These are phyloP conservation scores for Rutstroemia sp. DNA, from an alignment of 2,329 filamentous ascomycete species.

Conservation along the genomic window DNA sequence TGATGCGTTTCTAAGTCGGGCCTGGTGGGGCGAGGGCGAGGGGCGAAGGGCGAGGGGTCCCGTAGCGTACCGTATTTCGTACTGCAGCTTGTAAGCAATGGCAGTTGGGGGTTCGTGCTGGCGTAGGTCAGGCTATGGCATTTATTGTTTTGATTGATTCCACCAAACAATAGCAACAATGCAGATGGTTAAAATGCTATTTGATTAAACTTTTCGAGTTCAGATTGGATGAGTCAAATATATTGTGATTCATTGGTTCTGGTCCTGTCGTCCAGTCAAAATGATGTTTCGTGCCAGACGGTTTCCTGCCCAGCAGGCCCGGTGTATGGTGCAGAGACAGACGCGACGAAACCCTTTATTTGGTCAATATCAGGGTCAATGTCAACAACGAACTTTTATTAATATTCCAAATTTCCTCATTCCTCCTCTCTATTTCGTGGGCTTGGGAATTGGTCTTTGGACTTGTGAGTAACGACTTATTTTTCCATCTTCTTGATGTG, in stretches of 20 bases:
- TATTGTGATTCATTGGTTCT: neutral
- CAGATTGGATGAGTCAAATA: neutral
- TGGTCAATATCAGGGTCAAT: neutral
- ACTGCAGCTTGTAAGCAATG: too few relatives aligned
- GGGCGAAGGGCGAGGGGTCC: neutral
- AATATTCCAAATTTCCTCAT: slow-evolving; percentile 18
- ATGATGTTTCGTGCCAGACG: slow-evolving; percentile 1
- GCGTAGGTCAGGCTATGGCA: too few relatives aligned
- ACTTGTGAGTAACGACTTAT: slow-evolving; percentile 28
- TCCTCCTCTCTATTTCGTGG: slow-evolving; percentile 57
- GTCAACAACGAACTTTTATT: slow-evolving; percentile 14
- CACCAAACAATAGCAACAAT: neutral
- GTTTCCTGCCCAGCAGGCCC: neutral
- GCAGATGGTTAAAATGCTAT: neutral
- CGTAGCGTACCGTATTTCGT: neutral
- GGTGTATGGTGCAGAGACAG: neutral
- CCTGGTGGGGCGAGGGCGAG: neutral
- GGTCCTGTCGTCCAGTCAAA: neutral
- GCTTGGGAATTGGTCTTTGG: slow-evolving; percentile 59
- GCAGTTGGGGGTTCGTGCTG: too few relatives aligned
- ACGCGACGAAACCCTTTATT: neutral
- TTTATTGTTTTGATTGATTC: too few relatives aligned
- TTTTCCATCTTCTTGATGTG: neutral
- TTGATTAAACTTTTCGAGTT: neutral
- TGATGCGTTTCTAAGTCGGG: neutral